Percentiles rank a stretch among this genome's conserved stretches.
These are phyloP conservation scores for Theobroma cacao DNA, from an alignment of 345 rosid species.

Conservation along the genomic window DNA sequence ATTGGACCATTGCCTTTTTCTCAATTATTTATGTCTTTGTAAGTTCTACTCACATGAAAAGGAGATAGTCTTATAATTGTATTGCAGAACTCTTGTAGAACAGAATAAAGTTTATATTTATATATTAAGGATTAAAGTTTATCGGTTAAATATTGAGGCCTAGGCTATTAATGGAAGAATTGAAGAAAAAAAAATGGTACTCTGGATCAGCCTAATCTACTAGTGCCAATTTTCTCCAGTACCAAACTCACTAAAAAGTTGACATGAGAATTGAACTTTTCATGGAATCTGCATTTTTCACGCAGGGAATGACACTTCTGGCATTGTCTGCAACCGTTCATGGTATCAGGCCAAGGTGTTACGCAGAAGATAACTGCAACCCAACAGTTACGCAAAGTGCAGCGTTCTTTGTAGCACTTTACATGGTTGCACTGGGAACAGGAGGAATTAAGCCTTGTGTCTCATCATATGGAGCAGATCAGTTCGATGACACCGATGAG, in stretches of 20 bases:
- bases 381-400: constrained; percentile 11
- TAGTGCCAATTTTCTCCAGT: too few species aligned
- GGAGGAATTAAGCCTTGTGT: constrained; percentile 23
- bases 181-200: too few species aligned
- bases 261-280: background rate
- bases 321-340: constrained; percentile 11
- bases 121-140: too few species aligned
- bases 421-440: constrained; percentile 24
- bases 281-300: background rate
- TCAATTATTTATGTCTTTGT: constrained; percentile 19
- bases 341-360: constrained; percentile 18
- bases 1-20: constrained; percentile 23
- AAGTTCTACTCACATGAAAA: background rate
- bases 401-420: constrained; percentile 16
- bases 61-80: too few species aligned
- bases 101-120: too few species aligned
- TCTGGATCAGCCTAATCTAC: too few species aligned
- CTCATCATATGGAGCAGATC: constrained; percentile 27
- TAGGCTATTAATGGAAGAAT: too few species aligned
- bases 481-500: constrained; percentile 25
- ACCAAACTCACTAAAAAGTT: too few species aligned
- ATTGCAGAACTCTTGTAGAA: too few species aligned
- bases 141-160: too few species aligned
- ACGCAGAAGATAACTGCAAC: constrained; percentile 12
- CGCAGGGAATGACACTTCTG: constrained; percentile 17